phyloP scores from a whole-genome alignment of 768 basidiomycete species.

The Candolleomyces efflorescens region DNA sequence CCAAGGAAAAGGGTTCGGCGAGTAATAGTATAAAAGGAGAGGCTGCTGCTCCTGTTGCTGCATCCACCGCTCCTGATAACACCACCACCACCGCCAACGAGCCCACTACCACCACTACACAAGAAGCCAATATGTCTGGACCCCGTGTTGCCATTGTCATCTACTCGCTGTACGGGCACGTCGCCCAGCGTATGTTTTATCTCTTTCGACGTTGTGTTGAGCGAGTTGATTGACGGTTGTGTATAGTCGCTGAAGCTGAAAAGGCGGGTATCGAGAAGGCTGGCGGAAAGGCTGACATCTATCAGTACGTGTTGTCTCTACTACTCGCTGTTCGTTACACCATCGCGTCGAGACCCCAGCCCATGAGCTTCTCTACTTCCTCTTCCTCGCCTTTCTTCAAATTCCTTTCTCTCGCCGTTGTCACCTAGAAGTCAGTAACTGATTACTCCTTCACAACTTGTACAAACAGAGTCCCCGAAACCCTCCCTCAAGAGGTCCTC shows the following conservation, averaged over 20 bases:
- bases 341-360: background rate
- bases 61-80: background rate
- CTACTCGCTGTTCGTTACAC: background rate
- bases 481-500: constrained; percentile 60
- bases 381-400: too few relatives aligned
- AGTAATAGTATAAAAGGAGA: constrained; percentile 25
- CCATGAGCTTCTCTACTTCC: too few relatives aligned
- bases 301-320: constrained; percentile 41
- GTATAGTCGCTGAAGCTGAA: constrained; percentile 55
- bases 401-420: too few relatives aligned
- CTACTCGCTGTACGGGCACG: constrained; percentile 74
- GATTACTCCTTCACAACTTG: background rate
- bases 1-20: background rate
- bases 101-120: background rate
- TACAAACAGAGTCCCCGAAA: constrained; percentile 74
- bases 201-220: background rate
- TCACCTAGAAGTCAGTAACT: too few relatives aligned
- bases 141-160: constrained; percentile 69
- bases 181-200: constrained; percentile 51
- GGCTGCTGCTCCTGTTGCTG: constrained; percentile 1
- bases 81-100: too few relatives aligned
- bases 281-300: constrained; percentile 49
- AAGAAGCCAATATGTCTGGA: constrained; percentile 30
- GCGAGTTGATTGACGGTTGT: constrained; percentile 3
- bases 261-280: constrained; percentile 43